Evolutionary conservation across 495 filamentous ascomycete genomes (phyloP), one percentile per base, ranked within the genome.

Genomic region (Neurospora tetraspora): DNA sequence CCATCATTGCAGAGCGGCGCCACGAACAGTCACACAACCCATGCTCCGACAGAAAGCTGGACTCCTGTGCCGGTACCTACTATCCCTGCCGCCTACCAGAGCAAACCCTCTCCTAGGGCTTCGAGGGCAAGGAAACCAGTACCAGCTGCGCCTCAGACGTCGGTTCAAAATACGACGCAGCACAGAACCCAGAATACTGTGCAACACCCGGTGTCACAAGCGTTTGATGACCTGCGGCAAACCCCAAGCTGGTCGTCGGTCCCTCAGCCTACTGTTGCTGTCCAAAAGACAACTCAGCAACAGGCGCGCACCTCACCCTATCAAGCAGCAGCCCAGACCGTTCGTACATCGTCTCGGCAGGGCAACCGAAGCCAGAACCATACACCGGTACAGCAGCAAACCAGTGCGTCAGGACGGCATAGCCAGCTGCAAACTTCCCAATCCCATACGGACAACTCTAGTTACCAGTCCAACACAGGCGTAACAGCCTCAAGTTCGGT

Each of bases 261-360:
- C 2, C 10, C 72, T 34, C 76, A 76, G 31, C 36, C 77, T n/a
- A 42, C 71, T 11, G 18, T 53, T 39, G 73, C 53, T 36, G 53
- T 65, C 27, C 53, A 65, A 65, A 65, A 70, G 45, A 43, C 70
- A 4, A 20, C 38, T n/a, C 42, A 65, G 1, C 73, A 77, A 34
- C 70, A 73, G 37, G 71, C 69, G 14, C 68, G 68, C 16, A 72
- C 42, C n/a, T 76, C 78, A 2, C 75, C 77, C 6, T 70, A 72
- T 31, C 74, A 73, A 39, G 69, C 72, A 12, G 69, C 72, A 7
- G 77, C 74, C 18, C 77, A 78, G 23, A 71, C 73, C 8, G 70
- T 74, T 37, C 76, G 75, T 18, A 71, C 76, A 31, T 76, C 73
- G 43, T 78, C 76, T 20, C 73, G 77, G 20, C 78, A 80, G 71